Evolutionary conservation across 257 asterid species (phyloP).

Genomic region (Paraleonurus japonicus): DNA sequence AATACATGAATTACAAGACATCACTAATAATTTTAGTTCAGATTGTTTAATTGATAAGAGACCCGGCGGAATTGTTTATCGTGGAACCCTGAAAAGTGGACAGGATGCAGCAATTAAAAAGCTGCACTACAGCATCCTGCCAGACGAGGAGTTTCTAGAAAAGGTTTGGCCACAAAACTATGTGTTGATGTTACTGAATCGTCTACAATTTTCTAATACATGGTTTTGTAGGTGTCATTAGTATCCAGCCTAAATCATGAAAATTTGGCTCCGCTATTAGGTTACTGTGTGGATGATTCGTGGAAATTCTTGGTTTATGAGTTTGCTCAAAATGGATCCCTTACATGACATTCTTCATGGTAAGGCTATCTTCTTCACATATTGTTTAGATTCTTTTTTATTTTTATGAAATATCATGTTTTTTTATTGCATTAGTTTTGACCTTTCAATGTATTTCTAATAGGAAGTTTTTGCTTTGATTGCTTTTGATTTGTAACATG

Average conservation of each 20-base stretch:
- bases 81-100: slow-evolving; percentile 30
- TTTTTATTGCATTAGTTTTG: no score
- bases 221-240: slow-evolving; percentile 48
- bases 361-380: no score
- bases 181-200: background rate
- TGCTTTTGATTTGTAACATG: no score
- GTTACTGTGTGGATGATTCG: slow-evolving; percentile 56
- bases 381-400: no score
- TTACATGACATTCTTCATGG: slow-evolving; percentile 65
- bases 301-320: slow-evolving; percentile 52
- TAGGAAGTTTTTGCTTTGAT: no score
- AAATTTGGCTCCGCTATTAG: slow-evolving; percentile 49
- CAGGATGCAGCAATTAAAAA: slow-evolving; percentile 27
- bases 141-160: slow-evolving; percentile 26
- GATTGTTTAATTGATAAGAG: slow-evolving; percentile 21
- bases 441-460: no score
- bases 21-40: slow-evolving; percentile 26
- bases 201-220: background rate
- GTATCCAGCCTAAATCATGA: slow-evolving; percentile 54
- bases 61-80: slow-evolving; percentile 17
- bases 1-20: slow-evolving; percentile 16
- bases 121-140: slow-evolving; percentile 22
- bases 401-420: no score
- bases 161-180: slow-evolving; percentile 21
- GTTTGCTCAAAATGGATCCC: slow-evolving; percentile 55